Evolutionary conservation across 345 rosid species (phyloP).

Genomic region (Lepidium didymum): DNA sequence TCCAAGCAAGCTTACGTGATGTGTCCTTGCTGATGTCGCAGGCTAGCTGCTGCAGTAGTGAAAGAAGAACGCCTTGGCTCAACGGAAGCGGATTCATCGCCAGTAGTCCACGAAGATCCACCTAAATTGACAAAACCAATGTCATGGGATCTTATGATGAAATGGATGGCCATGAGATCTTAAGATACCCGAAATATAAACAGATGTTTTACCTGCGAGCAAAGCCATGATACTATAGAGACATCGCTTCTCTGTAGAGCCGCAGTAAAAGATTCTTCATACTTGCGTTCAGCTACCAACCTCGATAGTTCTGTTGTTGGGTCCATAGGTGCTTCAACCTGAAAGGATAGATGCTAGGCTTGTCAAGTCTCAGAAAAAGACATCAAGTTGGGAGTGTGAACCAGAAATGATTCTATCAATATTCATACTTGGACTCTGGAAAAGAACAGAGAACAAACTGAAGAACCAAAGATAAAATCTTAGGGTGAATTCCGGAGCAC

Average conservation of each 20-base stretch:
- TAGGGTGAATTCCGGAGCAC: background rate
- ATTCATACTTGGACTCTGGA: background rate
- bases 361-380: background rate
- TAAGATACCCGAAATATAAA: background rate
- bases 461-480: background rate
- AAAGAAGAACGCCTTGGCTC: conserved; percentile 84
- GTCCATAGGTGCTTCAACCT: conserved; percentile 70
- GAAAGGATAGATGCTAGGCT: background rate
- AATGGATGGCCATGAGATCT: background rate
- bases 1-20: conserved; percentile 61
- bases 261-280: conserved; percentile 66
- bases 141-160: background rate
- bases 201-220: conserved; percentile 52
- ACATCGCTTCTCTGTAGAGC: conserved; percentile 84
- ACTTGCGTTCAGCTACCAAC: conserved; percentile 60
- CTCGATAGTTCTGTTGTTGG: conserved; percentile 64
- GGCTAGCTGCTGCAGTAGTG: conserved; percentile 80
- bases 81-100: conserved; percentile 52
- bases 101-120: conserved; percentile 53
- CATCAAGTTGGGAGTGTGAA: background rate
- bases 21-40: conserved; percentile 65
- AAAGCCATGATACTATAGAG: conserved; percentile 78
- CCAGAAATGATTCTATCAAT: background rate
- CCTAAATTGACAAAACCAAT: conserved; percentile 36
- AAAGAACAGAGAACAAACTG: background rate